A percentile compares a stretch with the other conserved stretches of the same genome.
These are phyloP conservation scores for Mallotus repandus DNA, from an alignment of 441 rosid species.

Conservation along the genomic window DNA sequence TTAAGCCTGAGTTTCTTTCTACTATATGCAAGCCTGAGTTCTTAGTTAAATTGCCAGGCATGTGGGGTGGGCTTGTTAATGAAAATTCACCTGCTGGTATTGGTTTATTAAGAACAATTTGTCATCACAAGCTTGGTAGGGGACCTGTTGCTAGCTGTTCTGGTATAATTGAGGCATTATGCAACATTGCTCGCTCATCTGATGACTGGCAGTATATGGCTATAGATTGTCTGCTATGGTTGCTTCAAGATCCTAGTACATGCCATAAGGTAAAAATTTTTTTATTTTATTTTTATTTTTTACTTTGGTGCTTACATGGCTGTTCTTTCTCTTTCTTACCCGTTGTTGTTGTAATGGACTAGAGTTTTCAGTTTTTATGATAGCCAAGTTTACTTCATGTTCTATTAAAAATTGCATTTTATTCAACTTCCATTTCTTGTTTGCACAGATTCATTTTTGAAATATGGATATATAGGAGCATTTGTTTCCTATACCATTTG, in stretches of 20 bases:
- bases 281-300: too few species aligned
- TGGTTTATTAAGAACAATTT: slow-evolving; percentile 84
- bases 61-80: slow-evolving; percentile 99
- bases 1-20: slow-evolving; percentile 91
- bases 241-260: slow-evolving; percentile 85
- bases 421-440: background rate
- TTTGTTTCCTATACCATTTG: background rate
- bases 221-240: slow-evolving; percentile 92
- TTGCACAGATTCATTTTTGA: background rate
- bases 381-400: background rate
- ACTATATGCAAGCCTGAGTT: slow-evolving; percentile 80
- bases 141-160: slow-evolving; percentile 85
- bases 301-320: too few species aligned
- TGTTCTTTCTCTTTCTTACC: background rate
- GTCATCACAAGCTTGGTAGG: slow-evolving; percentile 92
- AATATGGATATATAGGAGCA: background rate
- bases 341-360: background rate
- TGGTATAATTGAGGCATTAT: slow-evolving; percentile 76
- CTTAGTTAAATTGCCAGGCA: slow-evolving; percentile 75
- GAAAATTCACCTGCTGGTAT: slow-evolving; percentile 99
- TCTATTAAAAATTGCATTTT: background rate
- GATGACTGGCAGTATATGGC: slow-evolving; percentile 99
- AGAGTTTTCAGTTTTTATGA: background rate
- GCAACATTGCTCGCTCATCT: slow-evolving; percentile 85
- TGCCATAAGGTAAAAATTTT: slow-evolving; percentile 57